These are phyloP conservation scores for Apiospora malaysiana DNA, from an alignment of 2,329 filamentous ascomycete genomes.

Conservation along the genomic window DNA sequence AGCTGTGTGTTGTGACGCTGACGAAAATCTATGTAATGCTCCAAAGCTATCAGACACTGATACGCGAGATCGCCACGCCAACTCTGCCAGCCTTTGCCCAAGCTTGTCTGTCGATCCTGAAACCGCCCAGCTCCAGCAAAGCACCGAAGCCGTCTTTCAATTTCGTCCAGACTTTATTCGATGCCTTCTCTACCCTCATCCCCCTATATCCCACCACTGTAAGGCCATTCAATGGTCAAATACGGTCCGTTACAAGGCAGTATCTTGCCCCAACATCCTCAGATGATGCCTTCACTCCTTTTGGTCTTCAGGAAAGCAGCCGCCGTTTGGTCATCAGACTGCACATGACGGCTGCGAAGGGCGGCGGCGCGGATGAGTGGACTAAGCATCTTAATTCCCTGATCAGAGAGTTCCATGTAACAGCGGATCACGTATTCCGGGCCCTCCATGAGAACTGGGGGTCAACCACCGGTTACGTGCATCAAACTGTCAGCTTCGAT, in stretches of 20 bases:
- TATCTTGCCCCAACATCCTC: slow-evolving; percentile 70
- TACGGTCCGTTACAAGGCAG: slow-evolving; percentile 64
- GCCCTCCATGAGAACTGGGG: slow-evolving; percentile 84
- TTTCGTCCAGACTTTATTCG: slow-evolving; percentile 71
- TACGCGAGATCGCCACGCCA: slow-evolving; percentile 87
- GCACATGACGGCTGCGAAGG: slow-evolving; percentile 82
- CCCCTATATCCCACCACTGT: slow-evolving; percentile 85
- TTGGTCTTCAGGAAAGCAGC: slow-evolving; percentile 61
- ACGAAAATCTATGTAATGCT: slow-evolving; percentile 85
- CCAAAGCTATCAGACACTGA: slow-evolving; percentile 80
- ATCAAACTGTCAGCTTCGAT: slow-evolving; percentile 50
- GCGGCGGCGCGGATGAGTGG: slow-evolving; percentile 80
- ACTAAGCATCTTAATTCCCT: slow-evolving; percentile 66
- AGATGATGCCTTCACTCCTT: slow-evolving; percentile 54
- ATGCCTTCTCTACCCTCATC: slow-evolving; percentile 73
- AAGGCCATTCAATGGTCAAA: slow-evolving; percentile 74
- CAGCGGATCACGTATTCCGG: slow-evolving; percentile 79
- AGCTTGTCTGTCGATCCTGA: slow-evolving; percentile 71
- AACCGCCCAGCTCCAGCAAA: slow-evolving; percentile 49
- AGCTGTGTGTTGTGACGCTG: slow-evolving; percentile 76
- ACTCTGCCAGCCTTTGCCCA: slow-evolving; percentile 77
- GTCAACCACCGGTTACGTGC: slow-evolving; percentile 60
- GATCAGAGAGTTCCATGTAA: slow-evolving; percentile 70
- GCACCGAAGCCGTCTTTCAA: slow-evolving; percentile 48
- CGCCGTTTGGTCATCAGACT: slow-evolving; percentile 72